A percentile compares a stretch with the other conserved stretches of the same genome.
These are phyloP conservation scores for Hansenula lynferdii DNA, from an alignment of 1,139 yeast genomes.

Conservation along the genomic window DNA sequence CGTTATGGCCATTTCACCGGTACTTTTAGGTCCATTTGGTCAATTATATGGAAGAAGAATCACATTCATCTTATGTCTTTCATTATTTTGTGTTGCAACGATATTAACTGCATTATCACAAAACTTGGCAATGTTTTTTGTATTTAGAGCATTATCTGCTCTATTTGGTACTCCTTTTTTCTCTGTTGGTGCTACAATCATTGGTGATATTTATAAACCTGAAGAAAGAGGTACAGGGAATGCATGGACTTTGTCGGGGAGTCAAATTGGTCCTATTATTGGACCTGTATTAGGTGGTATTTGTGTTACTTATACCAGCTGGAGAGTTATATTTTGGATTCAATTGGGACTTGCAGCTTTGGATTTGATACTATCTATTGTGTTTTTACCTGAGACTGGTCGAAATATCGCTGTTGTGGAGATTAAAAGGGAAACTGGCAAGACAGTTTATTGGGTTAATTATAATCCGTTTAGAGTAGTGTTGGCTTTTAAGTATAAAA, in stretches of 20 bases:
- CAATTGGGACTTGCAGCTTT: constrained; percentile 36
- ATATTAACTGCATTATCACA: constrained; percentile 40
- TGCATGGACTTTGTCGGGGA: constrained; percentile 39
- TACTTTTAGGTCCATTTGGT: constrained; percentile 42
- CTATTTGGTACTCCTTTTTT: constrained; percentile 51
- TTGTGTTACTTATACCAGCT: constrained; percentile 41
- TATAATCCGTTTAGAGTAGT: constrained; percentile 42
- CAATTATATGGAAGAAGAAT: constrained; percentile 45
- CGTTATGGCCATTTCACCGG: constrained; percentile 47
- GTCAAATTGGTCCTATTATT: constrained; percentile 44
- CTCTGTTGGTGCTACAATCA: constrained; percentile 39
- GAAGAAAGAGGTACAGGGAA: constrained; percentile 42
- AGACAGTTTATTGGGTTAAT: constrained; percentile 34
- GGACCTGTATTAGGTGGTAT: constrained; percentile 45
- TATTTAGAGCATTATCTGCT: constrained; percentile 42
- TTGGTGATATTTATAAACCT: constrained; percentile 43
- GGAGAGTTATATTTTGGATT: constrained; percentile 48
- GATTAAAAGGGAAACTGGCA: constrained; percentile 18
- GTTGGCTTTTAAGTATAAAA: constrained; percentile 35
- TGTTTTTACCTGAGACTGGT: constrained; percentile 39
- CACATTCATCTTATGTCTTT: constrained; percentile 34
- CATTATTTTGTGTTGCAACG: constrained; percentile 30
- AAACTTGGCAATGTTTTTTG: constrained; percentile 43
- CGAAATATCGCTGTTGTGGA: constrained; percentile 24
- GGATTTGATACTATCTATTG: constrained; percentile 27